Evolutionary conservation across 129 eudicot species (phyloP), one percentile per base, ranked within the genome.

Genomic region (Rutidosis leptorrhynchoides): DNA sequence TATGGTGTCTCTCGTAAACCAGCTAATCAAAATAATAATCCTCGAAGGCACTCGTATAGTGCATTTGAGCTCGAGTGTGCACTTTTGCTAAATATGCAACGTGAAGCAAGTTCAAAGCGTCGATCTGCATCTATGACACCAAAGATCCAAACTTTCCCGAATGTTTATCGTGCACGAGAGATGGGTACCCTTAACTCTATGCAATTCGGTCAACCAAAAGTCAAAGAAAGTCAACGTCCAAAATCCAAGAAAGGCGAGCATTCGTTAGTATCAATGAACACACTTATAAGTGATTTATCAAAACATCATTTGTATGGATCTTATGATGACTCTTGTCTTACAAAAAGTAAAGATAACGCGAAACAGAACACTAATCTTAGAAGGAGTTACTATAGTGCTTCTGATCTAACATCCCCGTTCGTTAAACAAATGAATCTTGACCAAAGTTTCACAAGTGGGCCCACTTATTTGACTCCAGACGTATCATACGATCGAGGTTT

Each of bases 11-110:
- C 63, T 8, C 70, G 23, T 60, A 68, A 49, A 22, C 25, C 14
- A n/a, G 55, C 46, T 37, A 37, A 48, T 75, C 74, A 59, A 19
- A 20, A 51, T 16, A 10, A 11, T 20, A 68, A 62, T 75, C 74
- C 74, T 37, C 49, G 79, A 75, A 68, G 79, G 64, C 79, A 75
- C 52, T 75, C 79, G 10, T 68, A 58, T 23, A 68, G 70, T 60
- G 69, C 74, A 33, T 60, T 59, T 20, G 79, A 75, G 65, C 68
- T 75, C 3, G 74, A 69, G 25, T 60, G 65, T 64, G 71, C 77
- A 73, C 65, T 73, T 73, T 4, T 73, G 70, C 57, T 64, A 48
- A 55, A 73, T 54, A 72, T 52, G 77, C 77, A 62, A 22, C 21
- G 37, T 16, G 63, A 72, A 3, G 42, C 53, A 62, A 72, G 70